Evolutionary conservation across 768 basidiomycete genomes (phyloP), one percentile per base, ranked within the genome.

Genomic region (Dentipellis sp.): DNA sequence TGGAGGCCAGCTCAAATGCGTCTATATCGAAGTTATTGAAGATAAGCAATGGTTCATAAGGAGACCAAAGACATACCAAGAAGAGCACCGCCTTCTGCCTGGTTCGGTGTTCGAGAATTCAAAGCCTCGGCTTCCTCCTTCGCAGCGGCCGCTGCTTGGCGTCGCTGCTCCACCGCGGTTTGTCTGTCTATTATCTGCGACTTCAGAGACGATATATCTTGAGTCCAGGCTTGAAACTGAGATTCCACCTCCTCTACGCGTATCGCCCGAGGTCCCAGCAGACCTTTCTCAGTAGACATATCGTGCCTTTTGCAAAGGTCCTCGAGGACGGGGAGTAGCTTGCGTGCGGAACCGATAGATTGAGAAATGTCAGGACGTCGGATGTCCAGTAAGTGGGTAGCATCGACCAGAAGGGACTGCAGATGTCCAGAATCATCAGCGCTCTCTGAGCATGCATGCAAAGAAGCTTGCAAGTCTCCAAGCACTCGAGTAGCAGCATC

Each of bases 271-370:
- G 81, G 66, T 17, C 71, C 66, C 55, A 79, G 74, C 1, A 89
- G 55, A 19, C 65, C 64, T 49, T 82, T 77, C 45, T 76, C 74
- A n/a, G 76, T 68, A 42, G 72, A 64, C 16, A 70, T 54, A 52
- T 83, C 80, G 34, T 71, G 67, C 1, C 70, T 65, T 46, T 71
- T 69, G 36, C 80, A 74, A 9, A 67, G 58, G 35, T 71, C 62
- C n/a, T 84, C 80, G 74, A 91, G 81, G 21, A 68, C 70, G 17
- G 74, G 74, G 17, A 89, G 69, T 2, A 79, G 67, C 46, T 81
- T 78, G 17, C 77, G 82, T 46, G 83, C 74, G 6, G 75, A 71
- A 16, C 80, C 77, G 45, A 87, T 69, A 0, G 78, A 79, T 21
- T 74, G 72, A 11, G 73, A 67, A 58, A 81, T 71, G 34, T 66